phyloP scores from a whole-genome alignment of 768 basidiomycete genomes.

The Lenzites betulinus region DNA sequence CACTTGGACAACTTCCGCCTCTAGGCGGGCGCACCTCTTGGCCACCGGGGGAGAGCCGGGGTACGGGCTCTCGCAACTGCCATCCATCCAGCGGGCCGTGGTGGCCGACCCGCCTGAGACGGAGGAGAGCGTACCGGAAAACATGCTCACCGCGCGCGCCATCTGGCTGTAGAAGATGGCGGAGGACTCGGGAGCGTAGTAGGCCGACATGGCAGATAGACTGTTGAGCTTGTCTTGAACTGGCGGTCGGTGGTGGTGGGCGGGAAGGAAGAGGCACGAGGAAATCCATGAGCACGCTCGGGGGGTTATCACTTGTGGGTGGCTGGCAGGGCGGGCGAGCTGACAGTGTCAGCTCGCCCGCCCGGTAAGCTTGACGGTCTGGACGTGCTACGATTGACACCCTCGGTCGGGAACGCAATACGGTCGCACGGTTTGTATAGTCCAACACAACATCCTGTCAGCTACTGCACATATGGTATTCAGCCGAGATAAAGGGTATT shows the following conservation, averaged over 20 bases:
- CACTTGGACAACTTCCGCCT: neutral
- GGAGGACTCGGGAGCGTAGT: neutral
- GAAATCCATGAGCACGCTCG: neutral
- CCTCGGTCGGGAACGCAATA: too few relatives aligned
- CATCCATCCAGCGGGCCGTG: neutral
- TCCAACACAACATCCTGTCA: too few relatives aligned
- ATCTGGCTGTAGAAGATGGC: slow-evolving; percentile 3
- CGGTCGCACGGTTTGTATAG: too few relatives aligned
- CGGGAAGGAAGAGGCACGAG: neutral
- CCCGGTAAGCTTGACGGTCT: too few relatives aligned
- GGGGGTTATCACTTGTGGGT: neutral
- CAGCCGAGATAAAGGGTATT: too few relatives aligned
- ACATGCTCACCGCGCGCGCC: slow-evolving; percentile 6
- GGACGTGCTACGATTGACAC: too few relatives aligned
- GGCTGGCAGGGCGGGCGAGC: neutral
- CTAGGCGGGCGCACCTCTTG: slow-evolving; percentile 6
- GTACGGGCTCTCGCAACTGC: neutral
- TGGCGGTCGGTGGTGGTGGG: neutral
- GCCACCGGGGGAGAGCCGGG: neutral
- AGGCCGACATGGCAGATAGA: slow-evolving; percentile 1
- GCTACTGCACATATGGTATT: too few relatives aligned
- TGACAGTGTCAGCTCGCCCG: too few relatives aligned
- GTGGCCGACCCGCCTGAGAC: neutral
- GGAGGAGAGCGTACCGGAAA: neutral
- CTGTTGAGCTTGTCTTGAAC: neutral